Conservation (phyloP, 495 filamentous ascomycete genomes). For the Talaromyces nanjingensis region DNA sequence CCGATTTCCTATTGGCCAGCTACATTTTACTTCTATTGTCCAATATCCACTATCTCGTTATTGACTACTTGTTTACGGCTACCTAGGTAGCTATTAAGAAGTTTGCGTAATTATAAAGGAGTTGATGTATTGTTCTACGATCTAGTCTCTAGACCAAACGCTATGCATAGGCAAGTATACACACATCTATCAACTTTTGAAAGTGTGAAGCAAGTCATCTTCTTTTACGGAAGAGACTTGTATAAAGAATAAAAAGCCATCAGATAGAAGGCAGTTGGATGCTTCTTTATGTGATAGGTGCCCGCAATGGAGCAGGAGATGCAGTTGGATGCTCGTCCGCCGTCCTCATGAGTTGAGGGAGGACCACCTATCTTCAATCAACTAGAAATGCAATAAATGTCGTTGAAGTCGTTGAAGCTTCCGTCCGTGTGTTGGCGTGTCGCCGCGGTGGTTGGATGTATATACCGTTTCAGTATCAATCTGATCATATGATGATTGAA, state of each 20-base stretch:
- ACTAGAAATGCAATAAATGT: constrained; percentile 1
- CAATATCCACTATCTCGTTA: neutral
- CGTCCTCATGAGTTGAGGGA: constrained; percentile 8
- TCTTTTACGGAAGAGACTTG: neutral
- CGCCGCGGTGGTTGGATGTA: neutral
- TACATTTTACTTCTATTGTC: neutral
- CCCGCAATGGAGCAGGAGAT: constrained; percentile 29
- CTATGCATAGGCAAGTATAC: neutral
- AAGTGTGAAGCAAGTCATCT: neutral
- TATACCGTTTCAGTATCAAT: neutral
- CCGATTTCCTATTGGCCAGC: neutral
- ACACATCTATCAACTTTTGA: neutral
- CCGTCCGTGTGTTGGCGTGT: neutral
- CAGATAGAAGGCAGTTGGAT: constrained; percentile 42
- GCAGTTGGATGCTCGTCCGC: constrained; percentile 40
- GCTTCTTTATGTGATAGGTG: constrained; percentile 33
- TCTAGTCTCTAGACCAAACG: neutral
- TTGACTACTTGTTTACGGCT: neutral
- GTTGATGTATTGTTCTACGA: neutral
- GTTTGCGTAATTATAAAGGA: neutral
- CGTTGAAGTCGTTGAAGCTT: constrained; percentile 2
- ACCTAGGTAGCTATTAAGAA: neutral
- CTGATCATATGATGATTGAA: neutral
- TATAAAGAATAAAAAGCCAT: neutral
- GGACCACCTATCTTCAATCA: constrained; percentile 3